Evolutionary conservation across 306 rosid genomes (phyloP), one percentile per base, ranked within the genome.

Genomic region (Malus sylvestris): DNA sequence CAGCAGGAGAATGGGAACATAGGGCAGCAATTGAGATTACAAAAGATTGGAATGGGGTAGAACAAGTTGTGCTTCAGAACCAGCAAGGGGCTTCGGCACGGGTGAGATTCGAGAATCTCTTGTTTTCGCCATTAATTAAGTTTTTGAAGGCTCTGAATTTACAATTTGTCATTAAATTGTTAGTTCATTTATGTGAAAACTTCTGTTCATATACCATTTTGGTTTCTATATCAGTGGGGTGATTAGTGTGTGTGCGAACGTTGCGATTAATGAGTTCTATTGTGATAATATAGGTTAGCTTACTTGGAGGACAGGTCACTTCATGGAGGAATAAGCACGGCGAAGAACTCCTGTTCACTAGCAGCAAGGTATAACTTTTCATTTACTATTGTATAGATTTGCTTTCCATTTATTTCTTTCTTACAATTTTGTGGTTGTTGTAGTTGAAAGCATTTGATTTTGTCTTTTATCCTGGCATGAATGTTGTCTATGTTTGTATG

Each of bases 291-390:
- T 82, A 94, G 97, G 90, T 94, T 77, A 90, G 97, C 86, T 87
- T 94, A 84, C 83, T 86, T 75, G 97, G 98, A 78, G 98, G 93
- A 64, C 98, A 94, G 78, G 90, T 94, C 81, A 85, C 91, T 75
- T 94, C 98, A 8, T 94, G 98, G 98, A 83, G 87, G 79, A 90
- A 87, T 70, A 93, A 89, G 76, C 87, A 78, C 30, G 98, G 98
- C 10, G 93, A 94, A 89, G 98, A 94, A 76, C 97, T 90, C 81
- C 86, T 92, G 11, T 94, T 94, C 88, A 89, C 97, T 30, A 94
- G 97, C 81, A 87, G 91, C 80, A 94, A 94, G 97, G 98, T 90
- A 35, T 40, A 44, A n/a, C 19, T 42, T 77, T 74, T 13, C 74
- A 20, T 35, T 38, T 62, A 69, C 49, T 15, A 49, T 53, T 15